These are phyloP conservation scores for Myxozyma nipponensis DNA, from an alignment of 805 yeast species.

Conservation along the genomic window DNA sequence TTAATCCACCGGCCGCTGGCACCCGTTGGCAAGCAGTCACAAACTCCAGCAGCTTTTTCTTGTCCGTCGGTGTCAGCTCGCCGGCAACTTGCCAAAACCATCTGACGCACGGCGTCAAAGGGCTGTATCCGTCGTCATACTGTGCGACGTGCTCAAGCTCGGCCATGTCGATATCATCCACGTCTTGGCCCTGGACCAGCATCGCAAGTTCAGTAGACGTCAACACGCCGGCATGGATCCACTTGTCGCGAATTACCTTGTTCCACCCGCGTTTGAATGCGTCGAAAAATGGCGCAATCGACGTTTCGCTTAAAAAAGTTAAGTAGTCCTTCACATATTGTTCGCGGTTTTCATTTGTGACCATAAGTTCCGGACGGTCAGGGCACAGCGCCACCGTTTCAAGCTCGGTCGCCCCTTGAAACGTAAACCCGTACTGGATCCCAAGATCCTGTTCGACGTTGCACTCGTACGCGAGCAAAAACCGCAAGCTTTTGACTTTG, in stretches of 20 bases:
- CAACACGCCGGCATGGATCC: constrained; percentile 21
- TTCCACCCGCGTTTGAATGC: constrained; percentile 31
- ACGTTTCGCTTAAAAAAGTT: constrained; percentile 6
- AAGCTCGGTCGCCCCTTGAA: constrained; percentile 6
- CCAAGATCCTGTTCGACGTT: constrained; percentile 19
- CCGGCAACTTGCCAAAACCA: constrained; percentile 48
- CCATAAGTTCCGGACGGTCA: constrained; percentile 9
- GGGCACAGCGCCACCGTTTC: constrained; percentile 6
- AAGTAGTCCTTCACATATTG: constrained; percentile 24
- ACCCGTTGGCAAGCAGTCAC: constrained; percentile 50
- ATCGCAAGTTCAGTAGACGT: constrained; percentile 22
- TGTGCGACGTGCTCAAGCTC: constrained; percentile 43
- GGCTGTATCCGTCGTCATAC: constrained; percentile 43
- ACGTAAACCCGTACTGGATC: constrained; percentile 22
- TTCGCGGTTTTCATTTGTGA: constrained; percentile 19
- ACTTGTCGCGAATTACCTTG: constrained; percentile 19
- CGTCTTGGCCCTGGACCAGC: constrained; percentile 42
- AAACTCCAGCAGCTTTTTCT: constrained; percentile 44
- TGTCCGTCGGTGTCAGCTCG: constrained; percentile 41
- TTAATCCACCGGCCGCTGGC: constrained; percentile 45
- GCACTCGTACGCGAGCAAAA: constrained; percentile 11
- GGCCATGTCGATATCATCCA: constrained; percentile 40
- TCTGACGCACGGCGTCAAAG: constrained; percentile 40
- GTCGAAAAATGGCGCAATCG: constrained; percentile 15
- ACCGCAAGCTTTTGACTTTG: constrained; percentile 13